Evolutionary conservation across 2,329 filamentous ascomycete species (phyloP).

Genomic region (Aspergillus intermedius): DNA sequence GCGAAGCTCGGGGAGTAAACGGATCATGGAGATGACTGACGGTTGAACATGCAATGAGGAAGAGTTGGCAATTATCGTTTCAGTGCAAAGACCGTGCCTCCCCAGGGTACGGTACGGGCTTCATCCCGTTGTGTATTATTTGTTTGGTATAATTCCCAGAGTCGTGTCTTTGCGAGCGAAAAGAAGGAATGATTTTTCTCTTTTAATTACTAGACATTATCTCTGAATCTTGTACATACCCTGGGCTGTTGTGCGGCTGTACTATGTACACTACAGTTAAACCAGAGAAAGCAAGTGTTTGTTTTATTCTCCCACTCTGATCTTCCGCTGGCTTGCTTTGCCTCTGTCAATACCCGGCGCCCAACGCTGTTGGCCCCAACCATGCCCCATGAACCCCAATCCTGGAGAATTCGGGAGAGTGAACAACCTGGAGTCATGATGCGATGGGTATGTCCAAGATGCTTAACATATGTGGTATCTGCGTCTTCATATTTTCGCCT

Average conservation of each 20-base stretch:
- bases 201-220: conserved; percentile 34
- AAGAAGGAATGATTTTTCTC: conserved; percentile 29
- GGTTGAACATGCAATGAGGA: conserved; percentile 19
- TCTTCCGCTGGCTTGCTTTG: conserved; percentile 15
- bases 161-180: conserved; percentile 37
- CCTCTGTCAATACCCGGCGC: background rate
- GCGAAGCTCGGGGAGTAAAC: conserved; percentile 47
- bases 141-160: conserved; percentile 37
- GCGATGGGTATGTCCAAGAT: background rate
- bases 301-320: conserved; percentile 15
- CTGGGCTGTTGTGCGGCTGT: conserved; percentile 32
- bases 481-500: conserved; percentile 2
- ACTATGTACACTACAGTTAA: conserved; percentile 30
- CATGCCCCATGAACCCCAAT: background rate
- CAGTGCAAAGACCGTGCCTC: conserved; percentile 26
- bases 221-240: conserved; percentile 38
- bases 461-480: background rate
- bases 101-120: conserved; percentile 29
- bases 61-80: conserved; percentile 24
- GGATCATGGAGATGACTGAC: conserved; percentile 18
- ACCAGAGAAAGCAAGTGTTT: conserved; percentile 30
- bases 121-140: conserved; percentile 35
- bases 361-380: background rate
- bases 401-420: background rate
- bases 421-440: background rate